Evolutionary conservation across 2,329 filamentous ascomycete genomes (phyloP), one percentile per base, ranked within the genome.

Genomic region (Colletotrichum sp.): DNA sequence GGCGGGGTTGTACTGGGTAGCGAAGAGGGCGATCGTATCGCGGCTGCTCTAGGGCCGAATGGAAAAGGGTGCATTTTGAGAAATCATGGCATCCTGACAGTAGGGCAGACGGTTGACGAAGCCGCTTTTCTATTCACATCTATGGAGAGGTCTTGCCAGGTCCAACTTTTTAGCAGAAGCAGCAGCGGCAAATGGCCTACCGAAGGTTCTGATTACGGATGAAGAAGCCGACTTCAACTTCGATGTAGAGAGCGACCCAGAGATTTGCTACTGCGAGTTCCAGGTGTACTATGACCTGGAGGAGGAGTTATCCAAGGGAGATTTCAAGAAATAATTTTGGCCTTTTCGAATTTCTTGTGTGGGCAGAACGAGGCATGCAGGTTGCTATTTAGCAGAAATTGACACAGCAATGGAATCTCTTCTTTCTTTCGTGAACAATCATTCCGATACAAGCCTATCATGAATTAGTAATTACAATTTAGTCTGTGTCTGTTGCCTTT

Each of bases 51-150:
- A 8, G 93, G 93, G 0, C 77, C 78, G 2, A 82, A 85, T 0
- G 90, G 89, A 75, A 93, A 89, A 81, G 92, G 89, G 2, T 87
- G 91, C 78, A 93, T 95, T 39, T 83, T 95, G 62, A 86, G 92
- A 73, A 95, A 95, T 81, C 94, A 95, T 79, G 94, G 94, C 0
- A 84, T 95, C 13, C 80, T 95, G 64, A 95, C 93, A 0, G 93
- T 94, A 0, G 94, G 94, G 0, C 80, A 82, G 6, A 95, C 93
- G 0, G 93, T 95, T 3, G 94, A 95, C 78, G 94, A 95, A 83
- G 93, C 94, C 0, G 93, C 93, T 0, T 95, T 92, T 81, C 83
- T 94, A 71, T 95, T 93, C 81, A 92, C 91, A 0, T 85, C 92
- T 7, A 88, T 95, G 84, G 93, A 95, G 82, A 88, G 91, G 32